Evolutionary conservation across 345 rosid genomes (phyloP), one percentile per base, ranked within the genome.

Genomic region (Heritiera littoralis): DNA sequence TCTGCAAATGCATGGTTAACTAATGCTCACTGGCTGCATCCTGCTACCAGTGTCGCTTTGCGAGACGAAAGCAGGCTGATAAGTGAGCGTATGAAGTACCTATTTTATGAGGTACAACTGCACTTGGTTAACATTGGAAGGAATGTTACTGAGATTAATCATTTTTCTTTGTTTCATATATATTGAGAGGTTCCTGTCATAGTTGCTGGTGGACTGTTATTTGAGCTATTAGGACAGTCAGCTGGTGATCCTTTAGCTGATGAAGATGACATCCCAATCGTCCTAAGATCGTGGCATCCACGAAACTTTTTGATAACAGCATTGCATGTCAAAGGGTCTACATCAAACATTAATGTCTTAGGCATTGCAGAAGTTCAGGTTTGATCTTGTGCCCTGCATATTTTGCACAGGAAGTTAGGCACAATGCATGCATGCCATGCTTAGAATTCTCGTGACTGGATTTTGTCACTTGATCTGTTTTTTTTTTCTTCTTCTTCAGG

Each of bases 141-240:
- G 40, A 40, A 3, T 65, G 46, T 65, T 40, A 60, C 6, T 60
- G 65, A 71, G 60, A 32, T 67, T 18, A 20, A n/a, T 3, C 54
- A 7, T 45, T n/a, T 66, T 68, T 18, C 17, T 45, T 68, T 48
- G 5, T 32, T 78, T 73, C 51, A 75, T 77, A 23, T 71, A 43
- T 7, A 70, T 66, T 60, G 64, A 35, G 85, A 90, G 94, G 94
- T 91, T 71, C 94, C 91, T 23, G 91, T 88, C 0, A 89, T 90
- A 81, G 90, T 88, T 66, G 89, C 85, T 35, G 94, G 94, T 38
- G 94, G 94, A 48, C 65, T 91, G 13, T 81, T 91, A 81, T 91
- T 91, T 84, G 94, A 91, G 89, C 81, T 91, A 52, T 76, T 91
- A 80, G 94, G 94, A 51, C 92, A 89, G 80, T 91, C 94, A 11